Conservation (phyloP, 495 filamentous ascomycete species). For the Daldinia childiae region DNA sequence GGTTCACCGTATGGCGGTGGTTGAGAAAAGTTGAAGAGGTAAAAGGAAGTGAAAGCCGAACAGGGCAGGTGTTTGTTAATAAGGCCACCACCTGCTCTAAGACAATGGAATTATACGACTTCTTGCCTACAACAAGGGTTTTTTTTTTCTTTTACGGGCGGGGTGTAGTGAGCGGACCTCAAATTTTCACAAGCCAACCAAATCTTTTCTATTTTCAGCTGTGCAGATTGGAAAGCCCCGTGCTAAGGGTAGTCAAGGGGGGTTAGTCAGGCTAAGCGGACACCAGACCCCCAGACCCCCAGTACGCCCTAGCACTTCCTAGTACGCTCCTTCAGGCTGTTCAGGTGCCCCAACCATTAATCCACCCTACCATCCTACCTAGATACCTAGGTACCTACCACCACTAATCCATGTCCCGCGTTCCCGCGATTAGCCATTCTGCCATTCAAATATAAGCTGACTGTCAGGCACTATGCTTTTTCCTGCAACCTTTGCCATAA, state of each 20-base stretch:
- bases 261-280: conserved; percentile 11
- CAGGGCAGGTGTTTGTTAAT: conserved; percentile 6
- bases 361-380: too few relatives aligned
- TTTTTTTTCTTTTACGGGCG: conserved; percentile 18
- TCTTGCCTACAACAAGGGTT: conserved; percentile 1
- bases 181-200: conserved; percentile 19
- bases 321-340: conserved; percentile 29
- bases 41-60: conserved; percentile 21
- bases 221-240: conserved; percentile 12
- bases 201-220: conserved; percentile 30
- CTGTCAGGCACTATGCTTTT: conserved; percentile 6
- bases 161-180: conserved; percentile 31
- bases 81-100: background rate
- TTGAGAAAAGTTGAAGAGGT: conserved; percentile 31
- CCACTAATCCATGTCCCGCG: conserved; percentile 1
- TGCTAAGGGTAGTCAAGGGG: conserved; percentile 4
- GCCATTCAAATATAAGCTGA: too few relatives aligned
- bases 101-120: conserved; percentile 14
- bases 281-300: background rate
- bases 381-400: too few relatives aligned
- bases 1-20: conserved; percentile 46
- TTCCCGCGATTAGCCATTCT: conserved; percentile 34
- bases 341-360: conserved; percentile 31
- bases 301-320: background rate
- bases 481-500: background rate